These are phyloP conservation scores for Xanthoconium separans DNA, from an alignment of 1,284 basidiomycete genomes.

Conservation along the genomic window DNA sequence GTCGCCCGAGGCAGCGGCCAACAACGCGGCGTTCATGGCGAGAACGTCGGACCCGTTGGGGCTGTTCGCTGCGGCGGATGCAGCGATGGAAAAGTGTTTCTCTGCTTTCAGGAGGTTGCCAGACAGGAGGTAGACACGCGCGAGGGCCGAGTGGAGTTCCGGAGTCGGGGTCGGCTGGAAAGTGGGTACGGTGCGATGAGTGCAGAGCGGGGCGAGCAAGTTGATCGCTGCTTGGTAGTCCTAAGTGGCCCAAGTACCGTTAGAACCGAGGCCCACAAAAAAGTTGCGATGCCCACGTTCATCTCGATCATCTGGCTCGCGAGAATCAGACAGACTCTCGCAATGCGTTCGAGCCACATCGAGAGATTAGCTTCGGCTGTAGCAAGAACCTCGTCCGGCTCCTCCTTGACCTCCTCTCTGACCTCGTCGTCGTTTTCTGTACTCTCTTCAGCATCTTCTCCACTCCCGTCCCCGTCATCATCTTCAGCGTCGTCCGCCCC, in stretches of 20 bases:
- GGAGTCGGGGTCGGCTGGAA: constrained; percentile 37
- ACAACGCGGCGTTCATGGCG: constrained; percentile 60
- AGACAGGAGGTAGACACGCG: constrained; percentile 69
- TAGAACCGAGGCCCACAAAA: neutral
- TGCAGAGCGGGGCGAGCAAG: constrained; percentile 62
- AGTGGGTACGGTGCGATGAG: constrained; percentile 31
- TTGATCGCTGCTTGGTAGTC: constrained; percentile 66
- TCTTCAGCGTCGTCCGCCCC: neutral
- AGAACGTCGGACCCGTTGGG: constrained; percentile 28
- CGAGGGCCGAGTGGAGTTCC: constrained; percentile 63
- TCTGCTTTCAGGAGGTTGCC: constrained; percentile 60
- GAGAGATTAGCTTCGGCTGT: constrained; percentile 43
- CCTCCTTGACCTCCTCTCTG: constrained; percentile 2
- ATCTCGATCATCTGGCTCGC: constrained; percentile 75
- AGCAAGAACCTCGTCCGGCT: constrained; percentile 17
- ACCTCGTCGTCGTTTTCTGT: neutral
- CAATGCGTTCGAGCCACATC: constrained; percentile 80
- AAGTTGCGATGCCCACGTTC: constrained; percentile 44
- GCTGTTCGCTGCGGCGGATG: constrained; percentile 13
- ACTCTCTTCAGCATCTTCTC: neutral
- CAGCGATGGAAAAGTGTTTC: constrained; percentile 53
- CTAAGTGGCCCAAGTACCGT: constrained; percentile 36
- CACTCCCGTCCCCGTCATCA: neutral
- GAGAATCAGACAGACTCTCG: constrained; percentile 66
- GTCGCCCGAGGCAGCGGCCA: constrained; percentile 64